Evolutionary conservation across 2,329 filamentous ascomycete species (phyloP), one percentile per base, ranked within the genome.

Genomic region (Geosmithia flava): DNA sequence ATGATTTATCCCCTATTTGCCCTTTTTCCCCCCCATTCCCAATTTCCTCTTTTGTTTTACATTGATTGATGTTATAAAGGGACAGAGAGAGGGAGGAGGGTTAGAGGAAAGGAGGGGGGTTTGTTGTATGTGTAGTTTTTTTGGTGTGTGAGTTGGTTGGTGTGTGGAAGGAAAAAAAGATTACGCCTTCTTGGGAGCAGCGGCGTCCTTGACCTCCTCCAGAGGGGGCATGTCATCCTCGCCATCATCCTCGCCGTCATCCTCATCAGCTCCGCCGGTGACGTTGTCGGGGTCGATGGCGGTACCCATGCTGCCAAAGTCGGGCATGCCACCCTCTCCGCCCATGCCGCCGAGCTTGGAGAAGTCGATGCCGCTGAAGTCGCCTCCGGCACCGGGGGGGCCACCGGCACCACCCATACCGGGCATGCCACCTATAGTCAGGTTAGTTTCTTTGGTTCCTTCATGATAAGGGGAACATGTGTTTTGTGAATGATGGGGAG

Each of bases 311-410:
- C 50, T 50, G 48, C 53, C 50, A 48, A 62, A 53, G 49, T 57
- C 59, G 42, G 55, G 55, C 58, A 61, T 58, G 47, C 54, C 59
- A 37, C 50, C 53, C 33, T 37, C 33, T 11, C 49, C 59, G 17
- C 51, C 79, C 54, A 74, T 79, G 53, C 75, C 83, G 53, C 82
- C 83, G 53, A 95, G 83, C 76, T 95, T 94, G 59, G 86, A 93
- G 80, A 95, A 95, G 70, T 95, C 89, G 62, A 95, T 93, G 59
- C 86, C 87, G 59, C 85, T 81, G 54, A 93, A 87, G 66, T 88
- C 87, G 55, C 80, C 81, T 37, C 33, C 33, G 33, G 33, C 11
- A 16, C 33, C 33, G 15, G 11, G 11, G 15, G 29, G 29, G 42
- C 56, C 55, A 45, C 43, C 20, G 29, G 51, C 48, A n/a, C 66